A percentile compares a stretch with the other conserved stretches of the same genome.
Evolutionary conservation across 2,329 filamentous ascomycete genomes (phyloP).

Genomic region (Rhynchosporium graminicola): DNA sequence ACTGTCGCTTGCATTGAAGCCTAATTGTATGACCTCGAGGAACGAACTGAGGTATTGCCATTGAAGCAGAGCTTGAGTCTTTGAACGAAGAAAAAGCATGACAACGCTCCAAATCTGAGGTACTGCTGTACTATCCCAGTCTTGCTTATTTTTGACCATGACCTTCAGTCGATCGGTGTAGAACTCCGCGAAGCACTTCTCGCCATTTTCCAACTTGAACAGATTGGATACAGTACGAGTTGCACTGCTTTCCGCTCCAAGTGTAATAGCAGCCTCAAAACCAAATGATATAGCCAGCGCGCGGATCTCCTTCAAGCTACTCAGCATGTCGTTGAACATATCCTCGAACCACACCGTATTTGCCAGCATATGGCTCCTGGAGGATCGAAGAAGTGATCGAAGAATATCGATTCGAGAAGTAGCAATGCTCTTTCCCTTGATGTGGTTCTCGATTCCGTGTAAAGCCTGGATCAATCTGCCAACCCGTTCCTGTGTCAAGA

Average conservation of each 20-base stretch:
- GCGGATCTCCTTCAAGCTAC: slow-evolving; percentile 74
- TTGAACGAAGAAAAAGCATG: slow-evolving; percentile 70
- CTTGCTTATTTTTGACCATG: slow-evolving; percentile 66
- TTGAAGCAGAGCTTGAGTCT: slow-evolving; percentile 56
- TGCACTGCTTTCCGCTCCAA: slow-evolving; percentile 69
- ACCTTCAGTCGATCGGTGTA: slow-evolving; percentile 66
- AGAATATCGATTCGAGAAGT: slow-evolving; percentile 79
- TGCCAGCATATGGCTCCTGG: slow-evolving; percentile 66
- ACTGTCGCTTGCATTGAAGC: slow-evolving; percentile 78
- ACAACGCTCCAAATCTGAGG: slow-evolving; percentile 89
- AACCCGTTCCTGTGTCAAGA: slow-evolving; percentile 72
- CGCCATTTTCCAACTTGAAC: slow-evolving; percentile 49
- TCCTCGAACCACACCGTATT: slow-evolving; percentile 80
- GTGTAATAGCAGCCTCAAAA: slow-evolving; percentile 64
- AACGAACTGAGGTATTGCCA: slow-evolving; percentile 77
- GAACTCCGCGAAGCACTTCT: slow-evolving; percentile 63
- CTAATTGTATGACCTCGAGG: slow-evolving; percentile 76
- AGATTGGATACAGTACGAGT: slow-evolving; percentile 67
- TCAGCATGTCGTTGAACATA: slow-evolving; percentile 79
- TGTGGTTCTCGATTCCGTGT: slow-evolving; percentile 69
- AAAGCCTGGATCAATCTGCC: slow-evolving; percentile 70
- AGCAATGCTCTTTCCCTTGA: slow-evolving; percentile 79
- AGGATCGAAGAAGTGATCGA: slow-evolving; percentile 72
- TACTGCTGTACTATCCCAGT: slow-evolving; percentile 58
- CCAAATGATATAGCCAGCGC: slow-evolving; percentile 73